Evolutionary conservation across 164 flowering plant genomes (phyloP), one percentile per base, ranked within the genome.

Genomic region (Taxillus chinensis): DNA sequence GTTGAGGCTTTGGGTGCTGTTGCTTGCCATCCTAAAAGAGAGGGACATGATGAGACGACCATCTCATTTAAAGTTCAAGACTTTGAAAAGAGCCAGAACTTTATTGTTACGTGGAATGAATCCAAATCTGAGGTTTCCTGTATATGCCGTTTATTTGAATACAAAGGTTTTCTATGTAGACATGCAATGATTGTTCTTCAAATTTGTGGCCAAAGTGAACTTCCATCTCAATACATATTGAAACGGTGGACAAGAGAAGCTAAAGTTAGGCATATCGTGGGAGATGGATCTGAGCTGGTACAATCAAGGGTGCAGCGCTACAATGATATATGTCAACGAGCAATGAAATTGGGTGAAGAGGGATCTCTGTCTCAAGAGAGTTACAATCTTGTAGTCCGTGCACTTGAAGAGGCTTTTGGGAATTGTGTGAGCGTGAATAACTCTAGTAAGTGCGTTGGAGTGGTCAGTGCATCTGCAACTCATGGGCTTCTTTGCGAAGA

Each of bases 1-100:
- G 58, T 55, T 3, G 58, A 55, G 58, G 58, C 16, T 55, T 11
- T 55, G 12, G 58, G 58, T 11, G 58, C 58, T 17, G 38, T 55
- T 17, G 58, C 58, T 17, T 55, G 58, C 13, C 58, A 55, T 55
- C 58, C 58, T 11, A 55, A 55, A 55, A 55, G 58, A 38, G 58
- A 55, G 58, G 12, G 58, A 4, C 58, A 55, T 3, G 58, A 55
- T 17, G 58, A 38, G 38, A 55, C 58, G 37, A 4, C 58, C 3
- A 15, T 38, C 13, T 7, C 9, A 11, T 55, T 55, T 55, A 55
- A 55, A 38, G 58, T 55, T 3, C 58, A 55, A 11, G 58, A 55
- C 40, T 55, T 55, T 55, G 58, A 55, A 38, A 55, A 55, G 38
- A 55, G 7, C 2, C 58, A 55, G 58, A 38, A 55, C 8, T 55